phyloP scores from a whole-genome alignment of 208 protist species.

The Zelonia costaricensis region DNA sequence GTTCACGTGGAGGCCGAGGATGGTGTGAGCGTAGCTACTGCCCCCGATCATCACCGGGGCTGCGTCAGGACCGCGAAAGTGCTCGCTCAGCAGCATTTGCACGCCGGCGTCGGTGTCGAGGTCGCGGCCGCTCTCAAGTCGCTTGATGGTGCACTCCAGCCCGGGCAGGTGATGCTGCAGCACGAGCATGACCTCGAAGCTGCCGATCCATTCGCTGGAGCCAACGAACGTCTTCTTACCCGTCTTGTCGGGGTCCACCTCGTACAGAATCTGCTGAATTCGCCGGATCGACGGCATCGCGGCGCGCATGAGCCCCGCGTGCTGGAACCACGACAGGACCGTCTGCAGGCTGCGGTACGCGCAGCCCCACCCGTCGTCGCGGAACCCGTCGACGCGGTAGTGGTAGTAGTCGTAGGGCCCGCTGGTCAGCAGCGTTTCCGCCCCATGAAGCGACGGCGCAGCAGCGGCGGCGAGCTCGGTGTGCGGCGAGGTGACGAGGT shows the following conservation, averaged over 20 bases:
- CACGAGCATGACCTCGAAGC: constrained; percentile 92
- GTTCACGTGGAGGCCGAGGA: constrained; percentile 92
- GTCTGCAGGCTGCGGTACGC: constrained; percentile 94
- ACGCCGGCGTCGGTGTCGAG: constrained; percentile 74
- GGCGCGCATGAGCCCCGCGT: constrained; percentile 43
- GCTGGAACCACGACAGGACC: constrained; percentile 83
- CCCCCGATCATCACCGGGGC: constrained; percentile 96
- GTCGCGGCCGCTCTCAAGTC: constrained; percentile 81
- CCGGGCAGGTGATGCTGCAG: constrained; percentile 78
- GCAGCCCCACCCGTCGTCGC: constrained; percentile 96
- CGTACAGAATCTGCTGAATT: constrained; percentile 88
- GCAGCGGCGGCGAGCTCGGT: constrained; percentile 20
- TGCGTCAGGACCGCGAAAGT: constrained; percentile 82
- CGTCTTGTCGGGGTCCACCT: constrained; percentile 85
- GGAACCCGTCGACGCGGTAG: constrained; percentile 93
- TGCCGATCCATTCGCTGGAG: constrained; percentile 95
- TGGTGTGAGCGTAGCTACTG: constrained; percentile 94
- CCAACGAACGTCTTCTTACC: constrained; percentile 82
- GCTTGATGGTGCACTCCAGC: constrained; percentile 86
- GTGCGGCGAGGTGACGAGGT: constrained; percentile 61
- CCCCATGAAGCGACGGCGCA: constrained; percentile 30
- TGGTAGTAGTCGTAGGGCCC: constrained; percentile 95
- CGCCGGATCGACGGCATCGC: constrained; percentile 62
- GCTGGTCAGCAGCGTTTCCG: constrained; percentile 48
- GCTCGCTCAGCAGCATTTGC: constrained; percentile 66